Conservation (phyloP, 164 flowering plant species). For the Liriodendron chinense region DNA sequence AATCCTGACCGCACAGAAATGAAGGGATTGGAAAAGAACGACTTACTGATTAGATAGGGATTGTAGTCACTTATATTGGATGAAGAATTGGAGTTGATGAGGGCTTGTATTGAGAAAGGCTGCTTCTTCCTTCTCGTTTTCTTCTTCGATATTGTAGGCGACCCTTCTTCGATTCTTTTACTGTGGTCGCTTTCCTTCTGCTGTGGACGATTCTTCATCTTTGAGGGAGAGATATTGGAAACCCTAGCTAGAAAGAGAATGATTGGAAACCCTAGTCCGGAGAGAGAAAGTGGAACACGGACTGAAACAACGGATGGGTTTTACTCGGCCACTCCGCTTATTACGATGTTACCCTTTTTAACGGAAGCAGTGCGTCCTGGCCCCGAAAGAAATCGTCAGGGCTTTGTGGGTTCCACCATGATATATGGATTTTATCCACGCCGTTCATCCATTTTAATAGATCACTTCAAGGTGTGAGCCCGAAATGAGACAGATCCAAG, state of each 20-base stretch:
- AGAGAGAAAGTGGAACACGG: too few species aligned
- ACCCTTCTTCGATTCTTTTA: conserved; percentile 12
- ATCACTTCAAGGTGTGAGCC: too few species aligned
- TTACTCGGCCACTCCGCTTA: too few species aligned
- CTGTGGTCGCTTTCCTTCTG: conserved; percentile 4
- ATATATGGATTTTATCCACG: too few species aligned
- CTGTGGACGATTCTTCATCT: conserved; percentile 22
- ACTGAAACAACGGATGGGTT: too few species aligned
- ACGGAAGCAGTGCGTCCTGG: too few species aligned
- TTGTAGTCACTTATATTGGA: conserved; percentile 48
- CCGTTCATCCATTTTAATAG: too few species aligned
- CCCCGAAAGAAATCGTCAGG: too few species aligned
- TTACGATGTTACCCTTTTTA: too few species aligned
- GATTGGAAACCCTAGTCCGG: conserved; percentile 7
- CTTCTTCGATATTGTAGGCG: conserved; percentile 20
- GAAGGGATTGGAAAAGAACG: background rate
- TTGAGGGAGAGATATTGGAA: background rate
- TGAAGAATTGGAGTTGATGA: conserved; percentile 54
- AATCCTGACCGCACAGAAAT: background rate
- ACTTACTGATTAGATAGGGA: conserved; percentile 42
- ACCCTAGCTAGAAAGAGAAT: conserved; percentile 7
- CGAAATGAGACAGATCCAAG: too few species aligned
- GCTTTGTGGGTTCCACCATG: too few species aligned
- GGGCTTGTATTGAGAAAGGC: conserved; percentile 71
- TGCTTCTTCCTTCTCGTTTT: conserved; percentile 36